These are phyloP conservation scores for Backusella tuberculispora DNA, from an alignment of 192 early-diverging fungal species.

Conservation along the genomic window DNA sequence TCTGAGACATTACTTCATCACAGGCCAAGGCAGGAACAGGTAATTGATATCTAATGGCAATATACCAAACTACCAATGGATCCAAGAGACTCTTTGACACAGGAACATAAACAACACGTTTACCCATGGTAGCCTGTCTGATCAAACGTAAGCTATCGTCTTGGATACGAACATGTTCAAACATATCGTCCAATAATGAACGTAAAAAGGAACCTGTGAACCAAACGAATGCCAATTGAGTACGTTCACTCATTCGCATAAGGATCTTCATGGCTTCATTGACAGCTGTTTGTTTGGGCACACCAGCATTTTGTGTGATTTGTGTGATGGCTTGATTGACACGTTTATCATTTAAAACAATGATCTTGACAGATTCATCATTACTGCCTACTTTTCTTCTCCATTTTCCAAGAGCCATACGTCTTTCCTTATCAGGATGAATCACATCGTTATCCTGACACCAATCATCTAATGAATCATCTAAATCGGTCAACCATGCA, in stretches of 20 bases:
- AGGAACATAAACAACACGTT: conserved; percentile 46
- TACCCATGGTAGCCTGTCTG: conserved; percentile 33
- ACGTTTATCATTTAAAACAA: conserved; percentile 45
- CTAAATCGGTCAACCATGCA: conserved; percentile 40
- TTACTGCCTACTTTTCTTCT: conserved; percentile 40
- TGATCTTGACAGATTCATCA: conserved; percentile 42
- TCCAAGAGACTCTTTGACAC: conserved; percentile 42
- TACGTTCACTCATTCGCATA: conserved; percentile 44
- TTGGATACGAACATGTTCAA: conserved; percentile 34
- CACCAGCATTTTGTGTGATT: conserved; percentile 42
- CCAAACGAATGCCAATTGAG: conserved; percentile 41
- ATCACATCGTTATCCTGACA: conserved; percentile 32
- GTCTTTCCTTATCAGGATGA: conserved; percentile 13
- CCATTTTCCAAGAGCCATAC: conserved; percentile 41
- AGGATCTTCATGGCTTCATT: conserved; percentile 42
- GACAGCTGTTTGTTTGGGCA: conserved; percentile 40
- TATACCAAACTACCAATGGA: conserved; percentile 43
- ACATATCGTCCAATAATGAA: conserved; percentile 35
- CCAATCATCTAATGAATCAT: conserved; percentile 44
- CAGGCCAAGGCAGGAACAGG: conserved; percentile 42
- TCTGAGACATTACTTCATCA: conserved; percentile 37
- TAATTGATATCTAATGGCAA: conserved; percentile 37
- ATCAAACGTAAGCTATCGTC: conserved; percentile 35
- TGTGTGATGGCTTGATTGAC: conserved; percentile 34
- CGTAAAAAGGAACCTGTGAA: conserved; percentile 42